Conservation (phyloP, 176 grass and related monocot genomes). For the Aegilops tauschii region DNA sequence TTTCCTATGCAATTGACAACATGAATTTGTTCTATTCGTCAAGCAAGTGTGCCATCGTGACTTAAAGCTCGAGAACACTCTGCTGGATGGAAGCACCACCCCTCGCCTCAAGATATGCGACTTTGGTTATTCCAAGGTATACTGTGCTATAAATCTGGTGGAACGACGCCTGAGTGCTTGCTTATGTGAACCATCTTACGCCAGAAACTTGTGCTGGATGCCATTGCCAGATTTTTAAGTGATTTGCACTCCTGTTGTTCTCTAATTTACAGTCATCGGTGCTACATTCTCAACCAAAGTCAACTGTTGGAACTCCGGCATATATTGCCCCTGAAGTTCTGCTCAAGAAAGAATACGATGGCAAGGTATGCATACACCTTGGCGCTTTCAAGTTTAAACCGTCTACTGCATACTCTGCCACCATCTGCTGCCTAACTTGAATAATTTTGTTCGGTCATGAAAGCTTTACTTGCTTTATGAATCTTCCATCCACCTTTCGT, state of each 20-base stretch:
- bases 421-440: background rate
- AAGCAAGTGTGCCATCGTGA: conserved; percentile 91
- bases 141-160: background rate
- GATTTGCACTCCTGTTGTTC: background rate
- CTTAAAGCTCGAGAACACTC: conserved; percentile 75
- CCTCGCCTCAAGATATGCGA: conserved; percentile 84
- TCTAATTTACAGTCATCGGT: conserved; percentile 50
- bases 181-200: background rate
- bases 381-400: background rate
- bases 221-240: background rate
- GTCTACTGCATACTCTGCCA: background rate
- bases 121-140: conserved; percentile 85
- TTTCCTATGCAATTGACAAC: background rate
- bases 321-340: conserved; percentile 80
- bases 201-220: background rate
- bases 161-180: background rate
- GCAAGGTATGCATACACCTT: conserved; percentile 52
- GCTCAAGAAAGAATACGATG: conserved; percentile 61
- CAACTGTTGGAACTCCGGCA: conserved; percentile 73
- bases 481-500: background rate
- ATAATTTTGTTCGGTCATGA: background rate
- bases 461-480: background rate
- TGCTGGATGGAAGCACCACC: conserved; percentile 60
- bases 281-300: conserved; percentile 76
- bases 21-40: background rate